Percentiles rank a stretch among this genome's conserved stretches.
These are phyloP conservation scores for Pythium dissimile DNA, from an alignment of 352 stramenopile species.

Conservation along the genomic window DNA sequence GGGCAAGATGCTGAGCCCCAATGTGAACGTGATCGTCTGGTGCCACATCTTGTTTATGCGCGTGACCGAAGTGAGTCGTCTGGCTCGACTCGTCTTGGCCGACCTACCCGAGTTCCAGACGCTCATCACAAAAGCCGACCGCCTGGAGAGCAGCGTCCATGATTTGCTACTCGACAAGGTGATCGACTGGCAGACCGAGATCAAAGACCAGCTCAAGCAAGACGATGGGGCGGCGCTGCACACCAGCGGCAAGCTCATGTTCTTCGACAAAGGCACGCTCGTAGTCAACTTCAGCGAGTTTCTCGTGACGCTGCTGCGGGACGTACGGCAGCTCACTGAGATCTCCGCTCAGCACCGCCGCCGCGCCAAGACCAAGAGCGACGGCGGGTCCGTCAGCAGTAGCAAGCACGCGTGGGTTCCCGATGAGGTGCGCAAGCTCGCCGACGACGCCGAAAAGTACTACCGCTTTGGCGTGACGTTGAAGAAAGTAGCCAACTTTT, in stretches of 20 bases:
- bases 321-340: conserved; percentile 91
- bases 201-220: conserved; percentile 58
- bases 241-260: conserved; percentile 87
- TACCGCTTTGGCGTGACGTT: conserved; percentile 93
- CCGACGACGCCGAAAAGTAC: conserved; percentile 89
- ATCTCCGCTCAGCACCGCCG: conserved; percentile 54
- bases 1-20: conserved; percentile 80
- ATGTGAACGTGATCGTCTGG: conserved; percentile 85
- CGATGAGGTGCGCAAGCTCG: conserved; percentile 61
- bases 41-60: conserved; percentile 63
- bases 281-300: conserved; percentile 94
- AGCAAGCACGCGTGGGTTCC: conserved; percentile 62
- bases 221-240: conserved; percentile 60
- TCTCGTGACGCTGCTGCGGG: conserved; percentile 89
- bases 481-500: conserved; percentile 96
- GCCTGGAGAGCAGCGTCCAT: conserved; percentile 46
- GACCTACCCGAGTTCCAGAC: conserved; percentile 64
- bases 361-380: conserved; percentile 9
- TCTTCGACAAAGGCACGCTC: conserved; percentile 87
- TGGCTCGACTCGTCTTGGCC: conserved; percentile 50
- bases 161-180: conserved; percentile 78
- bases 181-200: conserved; percentile 83
- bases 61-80: conserved; percentile 46
- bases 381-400: not conserved
- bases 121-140: conserved; percentile 53